Evolutionary conservation across 805 yeast genomes (phyloP).

Genomic region (Lipomyces anomalus): DNA sequence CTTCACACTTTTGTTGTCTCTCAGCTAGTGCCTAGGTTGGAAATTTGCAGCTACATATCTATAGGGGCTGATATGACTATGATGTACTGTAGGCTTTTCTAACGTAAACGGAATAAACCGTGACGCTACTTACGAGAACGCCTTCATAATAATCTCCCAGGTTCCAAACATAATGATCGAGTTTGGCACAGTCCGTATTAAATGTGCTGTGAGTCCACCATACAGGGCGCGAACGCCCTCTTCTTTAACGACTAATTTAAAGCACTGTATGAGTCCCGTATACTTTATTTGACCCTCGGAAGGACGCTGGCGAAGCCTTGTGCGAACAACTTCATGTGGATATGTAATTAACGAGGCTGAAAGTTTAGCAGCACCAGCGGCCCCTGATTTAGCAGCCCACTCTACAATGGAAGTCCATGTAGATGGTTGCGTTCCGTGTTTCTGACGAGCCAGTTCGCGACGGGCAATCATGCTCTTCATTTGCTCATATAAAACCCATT

Average conservation of each 20-base stretch:
- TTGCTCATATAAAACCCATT: conserved; percentile 95
- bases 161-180: conserved; percentile 98
- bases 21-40: too few relatives aligned
- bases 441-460: conserved; percentile 36
- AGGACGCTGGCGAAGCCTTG: conserved; percentile 94
- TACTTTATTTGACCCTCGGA: conserved; percentile 78
- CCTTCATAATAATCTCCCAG: conserved; percentile 77
- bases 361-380: conserved; percentile 95
- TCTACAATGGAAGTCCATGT: conserved; percentile 63
- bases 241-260: conserved; percentile 75
- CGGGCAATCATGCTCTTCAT: conserved; percentile 67
- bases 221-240: conserved; percentile 92
- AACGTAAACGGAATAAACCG: too few relatives aligned
- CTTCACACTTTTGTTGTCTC: too few relatives aligned
- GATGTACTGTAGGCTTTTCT: too few relatives aligned
- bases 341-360: conserved; percentile 88
- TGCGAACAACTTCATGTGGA: conserved; percentile 96
- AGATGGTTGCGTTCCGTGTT: conserved; percentile 34
- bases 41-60: too few relatives aligned
- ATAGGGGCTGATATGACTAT: too few relatives aligned
- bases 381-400: conserved; percentile 95
- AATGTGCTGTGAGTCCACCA: conserved; percentile 96
- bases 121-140: conserved; percentile 38
- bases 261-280: conserved; percentile 83
- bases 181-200: conserved; percentile 94